Evolutionary conservation across 148 eudicot species (phyloP).

Genomic region (Limonium bicolor): DNA sequence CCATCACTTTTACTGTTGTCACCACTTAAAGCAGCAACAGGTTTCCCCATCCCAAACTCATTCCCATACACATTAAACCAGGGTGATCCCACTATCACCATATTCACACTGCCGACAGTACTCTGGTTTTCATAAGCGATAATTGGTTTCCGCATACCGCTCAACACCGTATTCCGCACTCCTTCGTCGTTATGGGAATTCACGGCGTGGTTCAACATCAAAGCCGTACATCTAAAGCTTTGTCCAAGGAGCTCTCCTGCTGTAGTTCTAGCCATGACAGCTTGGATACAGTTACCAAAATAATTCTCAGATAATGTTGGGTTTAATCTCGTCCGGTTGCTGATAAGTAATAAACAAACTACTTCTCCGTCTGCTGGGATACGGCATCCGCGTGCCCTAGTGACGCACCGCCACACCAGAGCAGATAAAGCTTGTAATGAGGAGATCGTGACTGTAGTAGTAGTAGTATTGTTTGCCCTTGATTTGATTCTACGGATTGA

Average conservation of each 20-base stretch:
- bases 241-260: conserved; percentile 31
- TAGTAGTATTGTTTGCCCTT: conserved; percentile 26
- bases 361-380: conserved; percentile 20
- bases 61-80: no score
- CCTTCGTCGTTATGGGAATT: conserved; percentile 20
- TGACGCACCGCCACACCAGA: conserved; percentile 50
- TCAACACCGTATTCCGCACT: not conserved
- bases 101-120: not conserved
- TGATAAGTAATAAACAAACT: conserved; percentile 38
- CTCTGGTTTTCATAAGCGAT: not conserved
- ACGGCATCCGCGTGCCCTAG: conserved; percentile 29
- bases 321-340: conserved; percentile 42
- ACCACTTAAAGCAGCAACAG: no score
- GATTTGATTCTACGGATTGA: conserved; percentile 32
- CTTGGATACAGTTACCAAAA: conserved; percentile 49
- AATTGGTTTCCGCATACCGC: conserved; percentile 6
- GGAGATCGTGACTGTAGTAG: conserved; percentile 19
- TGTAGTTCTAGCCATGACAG: conserved; percentile 8
- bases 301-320: conserved; percentile 40
- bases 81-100: not conserved
- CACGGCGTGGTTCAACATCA: conserved; percentile 21
- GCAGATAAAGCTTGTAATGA: conserved; percentile 60
- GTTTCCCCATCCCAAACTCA: no score
- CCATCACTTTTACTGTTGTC: no score
- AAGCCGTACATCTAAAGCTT: conserved; percentile 36